Conservation (phyloP, 805 yeast genomes). For the Candida odintsovae region DNA sequence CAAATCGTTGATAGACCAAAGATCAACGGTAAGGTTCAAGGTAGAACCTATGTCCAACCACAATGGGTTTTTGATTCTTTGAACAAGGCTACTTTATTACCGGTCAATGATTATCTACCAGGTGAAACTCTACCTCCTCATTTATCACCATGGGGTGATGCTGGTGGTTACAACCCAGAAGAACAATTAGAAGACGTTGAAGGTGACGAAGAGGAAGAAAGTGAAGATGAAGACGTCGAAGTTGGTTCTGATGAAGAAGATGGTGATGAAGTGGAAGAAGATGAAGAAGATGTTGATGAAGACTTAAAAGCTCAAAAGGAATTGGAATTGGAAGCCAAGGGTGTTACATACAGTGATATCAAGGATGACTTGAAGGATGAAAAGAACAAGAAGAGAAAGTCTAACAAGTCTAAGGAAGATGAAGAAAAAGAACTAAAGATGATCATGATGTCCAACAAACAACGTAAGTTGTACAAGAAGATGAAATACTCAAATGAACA, state of each 20-base stretch:
- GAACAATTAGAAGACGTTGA: constrained; percentile 37
- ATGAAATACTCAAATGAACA: constrained; percentile 88
- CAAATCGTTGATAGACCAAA: constrained; percentile 93
- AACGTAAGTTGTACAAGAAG: constrained; percentile 88
- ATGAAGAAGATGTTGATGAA: constrained; percentile 47
- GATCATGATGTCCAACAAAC: constrained; percentile 98
- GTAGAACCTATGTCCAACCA: constrained; percentile 93
- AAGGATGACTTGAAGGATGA: constrained; percentile 31
- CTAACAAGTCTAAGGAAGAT: constrained; percentile 40
- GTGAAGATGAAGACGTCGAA: constrained; percentile 44
- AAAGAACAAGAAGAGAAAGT: constrained; percentile 30
- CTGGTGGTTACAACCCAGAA: constrained; percentile 83
- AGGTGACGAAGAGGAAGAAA: constrained; percentile 41
- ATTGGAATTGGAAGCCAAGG: constrained; percentile 85
- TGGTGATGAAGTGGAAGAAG: constrained; percentile 41
- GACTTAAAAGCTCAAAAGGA: constrained; percentile 66
- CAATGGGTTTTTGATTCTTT: constrained; percentile 96
- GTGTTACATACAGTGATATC: constrained; percentile 68
- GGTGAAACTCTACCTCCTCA: constrained; percentile 97
- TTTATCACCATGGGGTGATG: constrained; percentile 98
- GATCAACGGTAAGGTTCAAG: constrained; percentile 68
- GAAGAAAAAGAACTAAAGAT: constrained; percentile 87
- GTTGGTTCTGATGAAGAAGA: constrained; percentile 51
- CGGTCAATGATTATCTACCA: constrained; percentile 82
- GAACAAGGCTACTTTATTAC: constrained; percentile 67